phyloP scores from a whole-genome alignment of 805 yeast genomes.

The Starmerella geochares region DNA sequence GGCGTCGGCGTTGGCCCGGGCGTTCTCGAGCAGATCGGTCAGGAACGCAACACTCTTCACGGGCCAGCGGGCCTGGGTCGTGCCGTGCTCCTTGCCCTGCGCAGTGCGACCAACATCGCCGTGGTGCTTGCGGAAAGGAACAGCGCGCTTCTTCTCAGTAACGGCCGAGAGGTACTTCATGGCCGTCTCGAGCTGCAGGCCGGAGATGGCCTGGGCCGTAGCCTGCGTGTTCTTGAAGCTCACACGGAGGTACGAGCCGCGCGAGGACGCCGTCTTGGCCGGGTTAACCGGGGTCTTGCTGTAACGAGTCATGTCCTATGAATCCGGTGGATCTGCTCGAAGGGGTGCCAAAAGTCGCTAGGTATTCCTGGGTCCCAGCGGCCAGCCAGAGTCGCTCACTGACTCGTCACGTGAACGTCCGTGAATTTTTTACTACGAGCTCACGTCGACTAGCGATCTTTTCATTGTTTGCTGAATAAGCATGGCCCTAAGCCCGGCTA shows the following conservation, averaged over 20 bases:
- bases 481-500: constrained; percentile 4
- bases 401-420: not conserved
- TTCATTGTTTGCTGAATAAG: not conserved
- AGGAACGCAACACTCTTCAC: constrained; percentile 94
- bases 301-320: constrained; percentile 86
- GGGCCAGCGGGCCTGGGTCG: constrained; percentile 99
- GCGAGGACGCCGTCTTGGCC: constrained; percentile 97
- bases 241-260: constrained; percentile 98
- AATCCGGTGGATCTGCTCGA: constrained; percentile 7
- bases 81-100: constrained; percentile 99
- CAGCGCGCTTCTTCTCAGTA: constrained; percentile 96
- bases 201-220: constrained; percentile 95
- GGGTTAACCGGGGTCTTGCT: constrained; percentile 98
- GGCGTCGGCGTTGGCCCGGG: constrained; percentile 97
- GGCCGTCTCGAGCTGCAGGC: constrained; percentile 96
- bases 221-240: constrained; percentile 99
- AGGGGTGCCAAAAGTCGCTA: constrained; percentile 5
- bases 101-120: constrained; percentile 97
- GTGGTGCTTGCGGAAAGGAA: constrained; percentile 98
- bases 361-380: constrained; percentile 6
- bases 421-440: not conserved
- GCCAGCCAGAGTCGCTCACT: not conserved
- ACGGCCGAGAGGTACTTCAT: constrained; percentile 93
- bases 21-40: constrained; percentile 90
- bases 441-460: too few relatives aligned